Percentiles rank a stretch among this genome's conserved stretches.
Evolutionary conservation across 1,284 basidiomycete genomes (phyloP).

Genomic region (Mrakiaceae sp.): DNA sequence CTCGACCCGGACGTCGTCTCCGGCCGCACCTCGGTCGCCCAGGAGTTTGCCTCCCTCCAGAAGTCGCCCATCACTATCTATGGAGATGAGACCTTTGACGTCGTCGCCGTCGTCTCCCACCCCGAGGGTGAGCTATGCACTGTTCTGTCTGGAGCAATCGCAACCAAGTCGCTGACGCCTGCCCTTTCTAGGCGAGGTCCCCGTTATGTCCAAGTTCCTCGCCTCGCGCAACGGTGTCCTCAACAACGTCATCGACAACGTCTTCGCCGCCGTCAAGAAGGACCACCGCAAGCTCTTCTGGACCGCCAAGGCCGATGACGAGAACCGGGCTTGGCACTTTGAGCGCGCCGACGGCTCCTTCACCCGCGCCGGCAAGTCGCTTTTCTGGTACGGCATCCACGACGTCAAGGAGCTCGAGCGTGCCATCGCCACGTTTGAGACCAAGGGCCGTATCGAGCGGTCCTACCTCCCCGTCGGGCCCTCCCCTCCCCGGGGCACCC

Average conservation of each 20-base stretch:
- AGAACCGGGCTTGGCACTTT: constrained; percentile 95
- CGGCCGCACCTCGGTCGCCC: constrained; percentile 77
- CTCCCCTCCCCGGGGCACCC: constrained; percentile 41
- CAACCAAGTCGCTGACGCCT: no score
- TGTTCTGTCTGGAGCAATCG: no score
- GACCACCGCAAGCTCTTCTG: constrained; percentile 93
- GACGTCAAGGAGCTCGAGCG: constrained; percentile 87
- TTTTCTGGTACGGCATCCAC: constrained; percentile 97
- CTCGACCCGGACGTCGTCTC: constrained; percentile 83
- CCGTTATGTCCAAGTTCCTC: constrained; percentile 87
- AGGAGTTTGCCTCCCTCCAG: constrained; percentile 72
- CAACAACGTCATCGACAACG: constrained; percentile 93
- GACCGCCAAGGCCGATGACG: constrained; percentile 90
- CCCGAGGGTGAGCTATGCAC: constrained; percentile 47
- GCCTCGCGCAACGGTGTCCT: constrained; percentile 77
- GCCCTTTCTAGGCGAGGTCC: constrained; percentile 44
- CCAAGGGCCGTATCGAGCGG: constrained; percentile 71
- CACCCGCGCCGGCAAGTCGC: constrained; percentile 74
- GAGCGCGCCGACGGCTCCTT: constrained; percentile 97
- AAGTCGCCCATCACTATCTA: constrained; percentile 84
- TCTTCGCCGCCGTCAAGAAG: constrained; percentile 89
- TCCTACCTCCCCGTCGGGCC: constrained; percentile 86
- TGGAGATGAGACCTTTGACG: constrained; percentile 93
- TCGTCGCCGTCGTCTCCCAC: constrained; percentile 85
- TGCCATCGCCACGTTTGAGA: constrained; percentile 71